Percentiles rank a stretch among this genome's conserved stretches.
phyloP scores from a whole-genome alignment of 306 rosid species.

The Malus asiatica region DNA sequence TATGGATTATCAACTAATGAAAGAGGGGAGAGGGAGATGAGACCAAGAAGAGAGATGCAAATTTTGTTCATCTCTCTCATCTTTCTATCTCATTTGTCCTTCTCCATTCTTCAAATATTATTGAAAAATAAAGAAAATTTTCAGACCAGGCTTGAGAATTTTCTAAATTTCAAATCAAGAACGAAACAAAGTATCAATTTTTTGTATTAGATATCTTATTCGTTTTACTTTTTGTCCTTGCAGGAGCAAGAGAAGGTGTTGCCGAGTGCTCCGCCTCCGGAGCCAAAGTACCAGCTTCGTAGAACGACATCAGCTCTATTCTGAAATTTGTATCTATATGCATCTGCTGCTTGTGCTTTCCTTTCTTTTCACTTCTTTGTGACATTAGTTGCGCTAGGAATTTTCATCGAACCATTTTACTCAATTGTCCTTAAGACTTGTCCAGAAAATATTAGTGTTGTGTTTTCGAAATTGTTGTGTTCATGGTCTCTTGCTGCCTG shows the following conservation, averaged over 20 bases:
- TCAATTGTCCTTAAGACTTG: constrained; percentile 16
- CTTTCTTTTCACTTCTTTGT: constrained; percentile 8
- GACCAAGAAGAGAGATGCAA: not conserved
- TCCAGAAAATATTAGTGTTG: constrained; percentile 6
- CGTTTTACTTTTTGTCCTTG: not conserved
- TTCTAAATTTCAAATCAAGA: not conserved
- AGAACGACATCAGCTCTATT: constrained; percentile 72
- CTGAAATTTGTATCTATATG: constrained; percentile 40
- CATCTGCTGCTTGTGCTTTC: constrained; percentile 22
- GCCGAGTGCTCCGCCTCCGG: constrained; percentile 57
- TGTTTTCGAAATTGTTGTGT: not conserved
- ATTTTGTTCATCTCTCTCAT: not conserved
- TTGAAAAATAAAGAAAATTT: not conserved
- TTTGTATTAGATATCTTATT: not conserved
- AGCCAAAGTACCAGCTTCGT: constrained; percentile 91
- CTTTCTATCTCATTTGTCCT: not conserved
- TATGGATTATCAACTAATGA: not conserved
- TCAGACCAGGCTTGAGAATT: not conserved
- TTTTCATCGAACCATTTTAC: constrained; percentile 16
- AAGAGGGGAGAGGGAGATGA: not conserved
- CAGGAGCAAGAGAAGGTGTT: constrained; percentile 82
- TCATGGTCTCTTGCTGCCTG: constrained; percentile 5
- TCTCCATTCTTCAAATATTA: not conserved
- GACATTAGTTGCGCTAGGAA: constrained; percentile 14
- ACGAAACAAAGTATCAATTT: not conserved